phyloP scores from a whole-genome alignment of 2,329 filamentous ascomycete genomes.

The Fusarium marasasianum region DNA sequence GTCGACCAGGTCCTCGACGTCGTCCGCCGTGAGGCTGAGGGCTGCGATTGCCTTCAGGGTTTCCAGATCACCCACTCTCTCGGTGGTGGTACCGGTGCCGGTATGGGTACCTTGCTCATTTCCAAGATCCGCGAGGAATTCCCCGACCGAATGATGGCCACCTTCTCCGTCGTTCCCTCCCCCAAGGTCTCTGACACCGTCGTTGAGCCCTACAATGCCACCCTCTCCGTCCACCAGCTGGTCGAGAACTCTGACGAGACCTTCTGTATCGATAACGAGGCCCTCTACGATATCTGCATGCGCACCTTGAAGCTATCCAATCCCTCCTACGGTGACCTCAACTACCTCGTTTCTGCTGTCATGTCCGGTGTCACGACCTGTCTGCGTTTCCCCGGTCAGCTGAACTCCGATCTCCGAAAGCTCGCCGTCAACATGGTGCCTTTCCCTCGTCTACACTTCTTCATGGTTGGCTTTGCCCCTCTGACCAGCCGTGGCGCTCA shows the following conservation, averaged over 20 bases:
- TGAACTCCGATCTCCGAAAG: conserved; percentile 99
- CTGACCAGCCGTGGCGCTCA: conserved; percentile 86
- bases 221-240: conserved; percentile 97
- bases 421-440: conserved; percentile 99
- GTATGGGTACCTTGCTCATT: conserved; percentile 99
- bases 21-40: conserved; percentile 97
- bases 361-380: conserved; percentile 99
- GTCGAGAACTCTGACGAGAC: conserved; percentile 99
- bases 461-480: conserved; percentile 99
- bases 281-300: conserved; percentile 99
- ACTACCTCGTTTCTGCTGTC: conserved; percentile 99
- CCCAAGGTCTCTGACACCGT: conserved; percentile 99
- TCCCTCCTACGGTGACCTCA: conserved; percentile 98
- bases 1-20: conserved; percentile 99
- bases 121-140: conserved; percentile 99
- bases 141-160: conserved; percentile 99
- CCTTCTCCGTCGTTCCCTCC: conserved; percentile 98
- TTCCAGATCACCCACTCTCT: conserved; percentile 99
- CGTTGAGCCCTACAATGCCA: conserved; percentile 99
- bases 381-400: conserved; percentile 98
- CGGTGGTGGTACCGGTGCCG: conserved; percentile 99
- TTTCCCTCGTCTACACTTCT: conserved; percentile 99
- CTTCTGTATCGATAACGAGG: conserved; percentile 99
- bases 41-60: conserved; percentile 98
- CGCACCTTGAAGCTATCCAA: conserved; percentile 98